phyloP scores from a whole-genome alignment of 345 rosid genomes.

The Lagerstroemia speciosa region DNA sequence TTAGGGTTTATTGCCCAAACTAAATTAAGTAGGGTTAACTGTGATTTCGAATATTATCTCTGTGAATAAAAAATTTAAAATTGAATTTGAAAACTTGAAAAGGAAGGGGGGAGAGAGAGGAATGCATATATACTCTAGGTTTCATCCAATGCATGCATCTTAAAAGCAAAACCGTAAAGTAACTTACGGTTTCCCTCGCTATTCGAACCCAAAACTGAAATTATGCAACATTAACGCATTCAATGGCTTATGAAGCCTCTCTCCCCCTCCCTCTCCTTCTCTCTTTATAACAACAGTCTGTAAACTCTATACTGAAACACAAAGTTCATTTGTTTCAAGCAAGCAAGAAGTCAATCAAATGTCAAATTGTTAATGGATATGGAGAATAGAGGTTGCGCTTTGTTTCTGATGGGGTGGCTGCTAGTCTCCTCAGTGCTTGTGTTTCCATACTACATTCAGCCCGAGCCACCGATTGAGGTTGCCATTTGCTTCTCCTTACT shows the following conservation, averaged over 20 bases:
- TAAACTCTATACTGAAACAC: background rate
- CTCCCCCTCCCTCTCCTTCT: background rate
- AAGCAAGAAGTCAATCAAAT: background rate
- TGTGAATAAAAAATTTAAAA: too few relatives aligned
- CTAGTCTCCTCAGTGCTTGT: background rate
- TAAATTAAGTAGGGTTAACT: too few relatives aligned
- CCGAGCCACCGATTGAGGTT: background rate
- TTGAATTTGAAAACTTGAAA: too few relatives aligned
- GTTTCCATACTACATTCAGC: slow-evolving; percentile 6
- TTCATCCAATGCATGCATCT: background rate
- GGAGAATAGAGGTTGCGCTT: background rate
- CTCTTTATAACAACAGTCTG: background rate
- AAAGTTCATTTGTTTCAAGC: background rate
- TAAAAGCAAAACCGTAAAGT: background rate
- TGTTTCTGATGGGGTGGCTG: slow-evolving; percentile 6
- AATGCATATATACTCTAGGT: too few relatives aligned
- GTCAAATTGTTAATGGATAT: background rate
- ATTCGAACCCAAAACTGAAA: background rate
- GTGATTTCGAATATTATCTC: too few relatives aligned
- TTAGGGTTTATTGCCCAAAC: too few relatives aligned
- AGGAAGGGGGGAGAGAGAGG: too few relatives aligned
- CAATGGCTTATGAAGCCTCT: background rate
- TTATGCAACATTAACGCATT: background rate
- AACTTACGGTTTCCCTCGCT: too few relatives aligned
- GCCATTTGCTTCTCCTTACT: background rate